Percentiles rank a stretch among this genome's conserved stretches.
phyloP scores from a whole-genome alignment of 2,329 filamentous ascomycete genomes.

The Fusarium haematococcum region DNA sequence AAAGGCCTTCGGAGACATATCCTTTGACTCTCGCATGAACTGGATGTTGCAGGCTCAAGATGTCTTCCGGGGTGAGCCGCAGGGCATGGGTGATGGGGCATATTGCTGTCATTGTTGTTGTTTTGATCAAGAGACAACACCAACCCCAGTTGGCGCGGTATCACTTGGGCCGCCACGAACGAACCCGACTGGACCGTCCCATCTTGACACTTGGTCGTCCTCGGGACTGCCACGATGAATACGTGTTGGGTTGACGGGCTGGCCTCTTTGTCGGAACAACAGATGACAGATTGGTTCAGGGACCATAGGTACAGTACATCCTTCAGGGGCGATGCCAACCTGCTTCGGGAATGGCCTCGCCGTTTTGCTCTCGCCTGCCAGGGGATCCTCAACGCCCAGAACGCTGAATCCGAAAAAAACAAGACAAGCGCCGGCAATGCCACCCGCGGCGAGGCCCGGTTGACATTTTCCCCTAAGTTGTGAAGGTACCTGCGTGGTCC shows the following conservation, averaged over 20 bases:
- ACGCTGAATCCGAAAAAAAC: background rate
- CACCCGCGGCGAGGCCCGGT: background rate
- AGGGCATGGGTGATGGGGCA: background rate
- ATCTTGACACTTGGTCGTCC: background rate
- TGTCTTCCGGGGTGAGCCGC: background rate
- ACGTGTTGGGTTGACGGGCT: background rate
- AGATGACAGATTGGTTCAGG: constrained; percentile 1
- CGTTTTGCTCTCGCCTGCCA: background rate
- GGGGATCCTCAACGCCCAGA: background rate
- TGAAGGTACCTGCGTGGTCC: constrained; percentile 28
- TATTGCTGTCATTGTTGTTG: background rate
- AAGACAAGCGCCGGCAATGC: constrained; percentile 10
- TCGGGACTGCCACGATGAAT: background rate
- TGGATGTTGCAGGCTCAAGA: background rate
- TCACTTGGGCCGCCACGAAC: background rate
- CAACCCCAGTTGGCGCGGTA: background rate
- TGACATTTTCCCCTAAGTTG: background rate
- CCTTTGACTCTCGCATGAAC: constrained; percentile 4
- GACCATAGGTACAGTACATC: background rate
- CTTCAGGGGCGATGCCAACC: background rate
- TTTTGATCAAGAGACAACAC: background rate
- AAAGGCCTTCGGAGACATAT: background rate
- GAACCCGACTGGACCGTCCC: background rate
- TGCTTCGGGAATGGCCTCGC: constrained; percentile 6
- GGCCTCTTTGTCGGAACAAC: background rate